These are phyloP conservation scores for Pseudocercospora macadamiae DNA, from an alignment of 2,329 filamentous ascomycete genomes.

Conservation along the genomic window DNA sequence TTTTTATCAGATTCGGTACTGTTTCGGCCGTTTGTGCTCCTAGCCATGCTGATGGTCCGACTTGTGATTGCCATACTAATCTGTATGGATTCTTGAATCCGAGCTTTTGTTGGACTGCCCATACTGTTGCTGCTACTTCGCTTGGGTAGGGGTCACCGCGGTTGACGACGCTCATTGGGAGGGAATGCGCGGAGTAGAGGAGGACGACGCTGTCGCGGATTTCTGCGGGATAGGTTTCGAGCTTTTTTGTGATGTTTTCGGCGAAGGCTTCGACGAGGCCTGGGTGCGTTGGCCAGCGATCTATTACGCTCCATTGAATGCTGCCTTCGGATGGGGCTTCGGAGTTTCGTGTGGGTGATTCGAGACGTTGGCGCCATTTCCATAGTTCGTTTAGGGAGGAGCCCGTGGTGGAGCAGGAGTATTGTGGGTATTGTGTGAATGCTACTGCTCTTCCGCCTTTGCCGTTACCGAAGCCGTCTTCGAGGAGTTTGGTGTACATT, in stretches of 20 bases:
- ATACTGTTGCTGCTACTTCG: slow-evolving; percentile 92
- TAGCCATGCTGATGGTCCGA: slow-evolving; percentile 92
- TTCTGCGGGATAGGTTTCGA: slow-evolving; percentile 82
- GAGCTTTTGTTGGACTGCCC: slow-evolving; percentile 92
- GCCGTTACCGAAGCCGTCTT: slow-evolving; percentile 87
- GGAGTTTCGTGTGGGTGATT: slow-evolving; percentile 47
- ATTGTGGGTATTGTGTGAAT: slow-evolving; percentile 98
- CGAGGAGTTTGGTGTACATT: slow-evolving; percentile 81
- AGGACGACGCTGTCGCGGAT: slow-evolving; percentile 78
- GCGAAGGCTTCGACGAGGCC: slow-evolving; percentile 92
- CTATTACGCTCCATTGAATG: slow-evolving; percentile 96
- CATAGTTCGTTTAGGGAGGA: slow-evolving; percentile 96
- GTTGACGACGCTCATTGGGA: slow-evolving; percentile 98
- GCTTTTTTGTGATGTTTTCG: slow-evolving; percentile 83
- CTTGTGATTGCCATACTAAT: slow-evolving; percentile 96
- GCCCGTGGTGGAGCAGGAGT: slow-evolving; percentile 95
- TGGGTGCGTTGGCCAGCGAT: slow-evolving; percentile 91
- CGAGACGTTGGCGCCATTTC: slow-evolving; percentile 90
- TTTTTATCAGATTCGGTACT: slow-evolving; percentile 84
- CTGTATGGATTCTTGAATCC: slow-evolving; percentile 89
- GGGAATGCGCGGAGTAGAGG: slow-evolving; percentile 86
- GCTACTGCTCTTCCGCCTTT: slow-evolving; percentile 92
- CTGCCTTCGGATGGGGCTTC: slow-evolving; percentile 64
- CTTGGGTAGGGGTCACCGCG: slow-evolving; percentile 92
- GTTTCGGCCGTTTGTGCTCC: slow-evolving; percentile 90